Evolutionary conservation across 2,329 filamentous ascomycete genomes (phyloP), one percentile per base, ranked within the genome.

Genomic region (Lizonia empirigonia): DNA sequence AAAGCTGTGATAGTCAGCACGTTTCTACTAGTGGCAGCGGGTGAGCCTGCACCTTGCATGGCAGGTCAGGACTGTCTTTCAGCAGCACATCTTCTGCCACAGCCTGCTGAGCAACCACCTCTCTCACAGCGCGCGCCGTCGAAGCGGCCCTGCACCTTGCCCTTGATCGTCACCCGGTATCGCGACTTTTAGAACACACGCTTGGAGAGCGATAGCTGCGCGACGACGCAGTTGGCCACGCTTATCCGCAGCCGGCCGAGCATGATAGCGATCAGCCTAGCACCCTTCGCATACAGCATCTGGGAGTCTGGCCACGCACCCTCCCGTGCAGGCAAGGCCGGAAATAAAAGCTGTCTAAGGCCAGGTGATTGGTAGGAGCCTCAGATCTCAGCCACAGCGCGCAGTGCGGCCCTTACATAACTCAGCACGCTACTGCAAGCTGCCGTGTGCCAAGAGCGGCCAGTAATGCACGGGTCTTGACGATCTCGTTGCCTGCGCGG

Each of bases 101-200:
- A 20, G 48, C 51, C 33, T 61, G 51, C 46, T 53, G 27, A 18
- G 26, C 50, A 6, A 62, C 33, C 3, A 62, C 49, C 20, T 57
- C 51, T 19, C 47, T 60, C 6, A 60, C 30, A 3, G 53, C 54
- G 16, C 24, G 49, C 32, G 33, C 52, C 20, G 41, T 64, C 55
- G 23, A 63, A 66, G 4, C 58, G 40, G n/a, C 56, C 59, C 39
- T 60, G 53, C 8, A 60, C 23, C 24, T 55, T 15, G 45, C 51
- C 50, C 37, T 55, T 57, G 20, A 56, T n/a, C 9, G 44, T 59
- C 22, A 61, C 35, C 8, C 41, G 50, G 35, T 54, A 48, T 39
- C 36, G 23, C 36, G 16, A 35, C 51, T 60, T 58, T 20, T 18
- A 33, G 50, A 65, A 62, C 0, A 62, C 26, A 6, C 50, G 15